These are phyloP conservation scores for Phytophthora gonapodyides DNA, from an alignment of 352 stramenopile species.

Conservation along the genomic window DNA sequence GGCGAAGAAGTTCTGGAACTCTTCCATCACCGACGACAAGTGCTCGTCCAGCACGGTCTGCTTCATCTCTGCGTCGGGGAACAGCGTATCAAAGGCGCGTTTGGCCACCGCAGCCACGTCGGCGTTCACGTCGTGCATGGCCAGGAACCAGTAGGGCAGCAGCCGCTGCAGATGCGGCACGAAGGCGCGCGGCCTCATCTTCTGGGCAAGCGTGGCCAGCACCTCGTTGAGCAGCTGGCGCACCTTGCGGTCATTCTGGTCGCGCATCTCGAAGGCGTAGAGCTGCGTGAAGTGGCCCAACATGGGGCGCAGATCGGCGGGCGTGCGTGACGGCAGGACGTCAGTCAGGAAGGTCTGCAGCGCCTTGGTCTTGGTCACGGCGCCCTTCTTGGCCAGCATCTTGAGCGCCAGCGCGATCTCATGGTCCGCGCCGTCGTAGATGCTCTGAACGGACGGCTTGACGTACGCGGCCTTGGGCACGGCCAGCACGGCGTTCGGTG, in stretches of 20 bases:
- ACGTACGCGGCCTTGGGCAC: constrained; percentile 13
- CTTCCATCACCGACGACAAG: constrained; percentile 53
- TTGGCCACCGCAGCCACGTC: constrained; percentile 58
- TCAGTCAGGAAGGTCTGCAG: constrained; percentile 61
- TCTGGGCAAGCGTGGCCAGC: constrained; percentile 54
- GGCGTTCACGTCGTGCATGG: constrained; percentile 75
- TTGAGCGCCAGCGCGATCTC: constrained; percentile 82
- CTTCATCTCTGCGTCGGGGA: constrained; percentile 39
- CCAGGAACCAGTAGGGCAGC: constrained; percentile 79
- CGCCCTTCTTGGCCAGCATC: constrained; percentile 85
- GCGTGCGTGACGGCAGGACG: constrained; percentile 65
- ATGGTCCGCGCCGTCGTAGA: constrained; percentile 83
- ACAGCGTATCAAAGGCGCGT: constrained; percentile 60
- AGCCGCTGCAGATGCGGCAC: constrained; percentile 68
- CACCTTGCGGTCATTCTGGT: constrained; percentile 86
- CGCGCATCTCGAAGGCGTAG: constrained; percentile 79
- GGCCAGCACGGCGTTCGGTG: constrained; percentile 22
- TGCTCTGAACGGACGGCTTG: constrained; percentile 40
- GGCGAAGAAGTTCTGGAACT: constrained; percentile 65
- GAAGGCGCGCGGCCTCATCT: constrained; percentile 77
- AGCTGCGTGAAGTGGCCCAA: constrained; percentile 79
- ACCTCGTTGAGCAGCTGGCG: constrained; percentile 79
- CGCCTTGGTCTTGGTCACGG: constrained; percentile 84
- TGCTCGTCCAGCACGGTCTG: constrained; percentile 48
- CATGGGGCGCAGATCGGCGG: constrained; percentile 66